Evolutionary conservation across 768 basidiomycete genomes (phyloP).

Genomic region (Pholiota conissans): DNA sequence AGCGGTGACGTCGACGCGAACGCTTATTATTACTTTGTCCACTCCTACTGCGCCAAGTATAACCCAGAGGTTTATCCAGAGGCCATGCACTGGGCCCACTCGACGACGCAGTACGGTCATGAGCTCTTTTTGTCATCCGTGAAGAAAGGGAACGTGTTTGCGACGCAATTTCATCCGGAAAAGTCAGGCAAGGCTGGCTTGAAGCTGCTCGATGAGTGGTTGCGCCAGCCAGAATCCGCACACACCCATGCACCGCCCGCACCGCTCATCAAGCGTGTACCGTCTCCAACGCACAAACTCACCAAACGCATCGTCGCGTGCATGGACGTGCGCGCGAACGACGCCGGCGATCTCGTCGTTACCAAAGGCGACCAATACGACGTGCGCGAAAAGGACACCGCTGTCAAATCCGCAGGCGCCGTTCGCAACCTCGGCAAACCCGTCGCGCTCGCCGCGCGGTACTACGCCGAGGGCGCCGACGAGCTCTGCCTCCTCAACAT

Average conservation of each 20-base stretch:
- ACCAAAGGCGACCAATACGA: conserved; percentile 99
- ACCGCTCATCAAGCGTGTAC: conserved; percentile 36
- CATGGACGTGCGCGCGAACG: conserved; percentile 96
- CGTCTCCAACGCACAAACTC: conserved; percentile 59
- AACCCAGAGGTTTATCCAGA: conserved; percentile 52
- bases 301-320: conserved; percentile 97
- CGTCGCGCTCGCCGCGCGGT: conserved; percentile 83
- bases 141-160: conserved; percentile 83
- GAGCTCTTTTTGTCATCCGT: conserved; percentile 89
- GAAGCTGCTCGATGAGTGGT: conserved; percentile 77
- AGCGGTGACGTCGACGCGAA: conserved; percentile 46
- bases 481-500: conserved; percentile 98
- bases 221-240: conserved; percentile 51
- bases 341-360: conserved; percentile 94
- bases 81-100: conserved; percentile 76
- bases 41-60: conserved; percentile 88
- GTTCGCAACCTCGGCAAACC: conserved; percentile 99
- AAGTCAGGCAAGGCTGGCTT: conserved; percentile 92
- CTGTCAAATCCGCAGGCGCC: conserved; percentile 58
- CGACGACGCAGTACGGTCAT: conserved; percentile 91
- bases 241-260: conserved; percentile 31
- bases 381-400: conserved; percentile 77
- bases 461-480: conserved; percentile 89
- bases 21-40: conserved; percentile 95
- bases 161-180: conserved; percentile 96